Conservation (phyloP, 140 eudicot genomes). For the Flaveria floridana region DNA sequence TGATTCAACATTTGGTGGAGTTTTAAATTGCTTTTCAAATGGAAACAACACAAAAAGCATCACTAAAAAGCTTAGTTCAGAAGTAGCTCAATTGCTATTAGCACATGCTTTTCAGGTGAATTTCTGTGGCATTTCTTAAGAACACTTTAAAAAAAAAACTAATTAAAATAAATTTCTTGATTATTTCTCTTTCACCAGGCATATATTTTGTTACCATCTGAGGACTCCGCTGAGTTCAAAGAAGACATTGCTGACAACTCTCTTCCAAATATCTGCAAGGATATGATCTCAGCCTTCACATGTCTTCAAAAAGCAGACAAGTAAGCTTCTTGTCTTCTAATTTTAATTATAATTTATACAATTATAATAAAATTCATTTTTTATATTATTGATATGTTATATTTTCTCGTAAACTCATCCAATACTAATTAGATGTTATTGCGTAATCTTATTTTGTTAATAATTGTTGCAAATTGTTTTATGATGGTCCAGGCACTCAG, state of each 20-base stretch:
- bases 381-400: background rate
- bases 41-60: constrained; percentile 50
- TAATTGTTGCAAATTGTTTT: background rate
- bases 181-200: constrained; percentile 52
- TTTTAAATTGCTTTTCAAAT: constrained; percentile 64
- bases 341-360: background rate
- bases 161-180: background rate
- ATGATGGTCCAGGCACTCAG: constrained; percentile 52
- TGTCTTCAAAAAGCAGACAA: constrained; percentile 49
- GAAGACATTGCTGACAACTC: constrained; percentile 42
- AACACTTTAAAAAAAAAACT: background rate
- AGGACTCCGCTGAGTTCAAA: constrained; percentile 38
- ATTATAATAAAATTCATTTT: background rate
- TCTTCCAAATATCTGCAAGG: constrained; percentile 53
- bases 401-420: background rate
- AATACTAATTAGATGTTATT: background rate
- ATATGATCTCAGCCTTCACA: constrained; percentile 60
- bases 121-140: background rate
- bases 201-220: constrained; percentile 47
- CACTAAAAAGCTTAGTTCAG: constrained; percentile 57
- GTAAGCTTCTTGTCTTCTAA: constrained; percentile 42
- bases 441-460: background rate
- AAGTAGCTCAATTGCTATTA: constrained; percentile 66
- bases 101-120: constrained; percentile 93
- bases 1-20: constrained; percentile 59